Evolutionary conservation across 2,329 filamentous ascomycete genomes (phyloP), one percentile per base, ranked within the genome.

Genomic region (Rhinocladiella mackenziei): DNA sequence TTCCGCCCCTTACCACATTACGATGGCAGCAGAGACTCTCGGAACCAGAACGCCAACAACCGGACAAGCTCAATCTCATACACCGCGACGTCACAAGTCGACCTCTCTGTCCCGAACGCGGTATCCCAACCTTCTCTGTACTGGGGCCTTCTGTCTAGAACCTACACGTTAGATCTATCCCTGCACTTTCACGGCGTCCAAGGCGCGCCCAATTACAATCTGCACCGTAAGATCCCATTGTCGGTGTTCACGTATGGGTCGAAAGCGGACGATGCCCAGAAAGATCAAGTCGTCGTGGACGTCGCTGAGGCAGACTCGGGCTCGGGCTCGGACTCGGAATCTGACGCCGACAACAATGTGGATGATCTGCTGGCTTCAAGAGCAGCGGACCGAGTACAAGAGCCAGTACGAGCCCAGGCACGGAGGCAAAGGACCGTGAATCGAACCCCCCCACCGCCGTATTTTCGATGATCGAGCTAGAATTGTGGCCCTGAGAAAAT

Each of bases 1-100:
- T 53, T 53, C 23, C 45, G 50, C 2, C 50, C 50, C 3, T 37
- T 53, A 7, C 50, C 50, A 13, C 23, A 15, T 5, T 53, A 53
- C 43, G 39, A 44, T 9, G 17, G 15, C 11, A n/a, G 39, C 15
- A 4, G 13, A n/a, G 11, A 25, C 1, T 22, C 35, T 4, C 10
- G 11, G 18, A 11, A 19, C 5, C 7, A 35, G n/a, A 32, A 17
- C 7, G 15, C 18, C 3, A 33, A 44, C n/a, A 7, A 13, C 10
- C 3, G 8, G 6, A 31, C 11, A n/a, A 17, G 5, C n/a, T 29
- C n/a, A 23, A 28, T 25, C 8, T 35, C 43, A 9, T 50, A 47
- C 19, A 8, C 44, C 6, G 50, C 39, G 8, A 47, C 50, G 10
- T 48, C 50, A 8, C 45, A 50, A 20, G 39, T 53, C 28, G 50